Percentiles rank a stretch among this genome's conserved stretches.
phyloP scores from a whole-genome alignment of 345 rosid genomes.

The Gynandropsis gynandra region DNA sequence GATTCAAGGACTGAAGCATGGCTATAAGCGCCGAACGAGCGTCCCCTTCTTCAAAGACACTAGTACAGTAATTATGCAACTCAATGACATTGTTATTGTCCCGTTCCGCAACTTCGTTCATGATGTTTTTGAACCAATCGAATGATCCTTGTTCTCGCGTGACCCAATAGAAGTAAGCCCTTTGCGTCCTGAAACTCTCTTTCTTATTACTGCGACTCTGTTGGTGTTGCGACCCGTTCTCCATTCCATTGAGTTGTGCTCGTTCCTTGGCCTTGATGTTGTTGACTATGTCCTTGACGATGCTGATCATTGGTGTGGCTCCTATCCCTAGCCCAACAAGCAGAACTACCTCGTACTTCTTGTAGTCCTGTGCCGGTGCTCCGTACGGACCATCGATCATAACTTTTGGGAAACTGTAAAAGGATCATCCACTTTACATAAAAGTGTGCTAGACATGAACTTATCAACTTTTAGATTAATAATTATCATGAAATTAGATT shows the following conservation, averaged over 20 bases:
- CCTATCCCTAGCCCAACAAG: slow-evolving; percentile 80
- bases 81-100: slow-evolving; percentile 61
- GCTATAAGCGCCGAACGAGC: slow-evolving; percentile 74
- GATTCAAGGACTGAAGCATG: slow-evolving; percentile 72
- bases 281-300: slow-evolving; percentile 65
- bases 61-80: slow-evolving; percentile 70
- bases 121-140: slow-evolving; percentile 77
- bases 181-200: slow-evolving; percentile 55
- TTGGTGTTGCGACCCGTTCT: slow-evolving; percentile 26
- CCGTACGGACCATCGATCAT: slow-evolving; percentile 81
- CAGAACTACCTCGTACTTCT: slow-evolving; percentile 61
- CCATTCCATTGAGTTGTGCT: slow-evolving; percentile 33
- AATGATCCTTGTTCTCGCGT: slow-evolving; percentile 82
- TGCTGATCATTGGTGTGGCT: slow-evolving; percentile 90
- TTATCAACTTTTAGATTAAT: no score
- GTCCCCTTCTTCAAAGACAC: slow-evolving; percentile 82
- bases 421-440: background rate
- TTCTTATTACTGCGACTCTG: slow-evolving; percentile 24
- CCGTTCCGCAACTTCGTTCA: slow-evolving; percentile 69
- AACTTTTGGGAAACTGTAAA: slow-evolving; percentile 58
- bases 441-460: background rate
- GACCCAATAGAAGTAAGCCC: slow-evolving; percentile 82
- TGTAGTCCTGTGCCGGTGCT: slow-evolving; percentile 88
- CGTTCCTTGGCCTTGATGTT: slow-evolving; percentile 58
- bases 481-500: no score